Evolutionary conservation across 768 basidiomycete genomes (phyloP), one percentile per base, ranked within the genome.

Genomic region (Rhodotorula diobovata): DNA sequence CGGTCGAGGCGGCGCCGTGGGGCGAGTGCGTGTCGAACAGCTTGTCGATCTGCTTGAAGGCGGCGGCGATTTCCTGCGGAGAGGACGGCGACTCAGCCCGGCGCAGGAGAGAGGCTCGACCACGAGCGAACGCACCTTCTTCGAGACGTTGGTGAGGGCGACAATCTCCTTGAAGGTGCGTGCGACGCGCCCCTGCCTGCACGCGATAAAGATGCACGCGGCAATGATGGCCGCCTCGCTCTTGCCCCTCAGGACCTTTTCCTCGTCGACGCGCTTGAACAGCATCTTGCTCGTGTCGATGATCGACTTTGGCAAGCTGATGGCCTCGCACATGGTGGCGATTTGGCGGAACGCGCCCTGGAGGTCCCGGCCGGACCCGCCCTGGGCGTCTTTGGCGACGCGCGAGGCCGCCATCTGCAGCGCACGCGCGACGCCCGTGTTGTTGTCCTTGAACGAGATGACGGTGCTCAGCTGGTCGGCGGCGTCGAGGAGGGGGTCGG

Each of bases 151-250:
- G 15, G 93, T 93, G 74, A 94, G 83, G 79, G 91, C 89, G 82
- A 91, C 93, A 59, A 96, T 94, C 83, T 96, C 96, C 78, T 90
- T 87, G 83, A 98, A 97, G 64, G 93, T 95, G 69, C 95, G 85
- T 0, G 91, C 91, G n/a, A 95, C 93, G 76, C 93, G 90, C 15
- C 90, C 93, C 81, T 94, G 91, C 48, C 95, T 86, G 80, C 93
- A 96, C 0, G 94, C 95, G 77, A 97, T 94, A 81, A 98, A 96
- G 79, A 98, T 94, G 81, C 95, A 97, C 2, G 95, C 94, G 39
- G 95, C 95, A 72, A 96, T 92, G 79, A 96, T 88, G 11, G 93
- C 93, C 68, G 93, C 90, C 74, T 91, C 85, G 4, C 90, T 89
- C 80, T 97, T 97, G 45, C 92, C 92, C 58, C 90, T 89, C 8